Evolutionary conservation across 2,329 filamentous ascomycete species (phyloP).

Genomic region (Colletotrichum sp.): DNA sequence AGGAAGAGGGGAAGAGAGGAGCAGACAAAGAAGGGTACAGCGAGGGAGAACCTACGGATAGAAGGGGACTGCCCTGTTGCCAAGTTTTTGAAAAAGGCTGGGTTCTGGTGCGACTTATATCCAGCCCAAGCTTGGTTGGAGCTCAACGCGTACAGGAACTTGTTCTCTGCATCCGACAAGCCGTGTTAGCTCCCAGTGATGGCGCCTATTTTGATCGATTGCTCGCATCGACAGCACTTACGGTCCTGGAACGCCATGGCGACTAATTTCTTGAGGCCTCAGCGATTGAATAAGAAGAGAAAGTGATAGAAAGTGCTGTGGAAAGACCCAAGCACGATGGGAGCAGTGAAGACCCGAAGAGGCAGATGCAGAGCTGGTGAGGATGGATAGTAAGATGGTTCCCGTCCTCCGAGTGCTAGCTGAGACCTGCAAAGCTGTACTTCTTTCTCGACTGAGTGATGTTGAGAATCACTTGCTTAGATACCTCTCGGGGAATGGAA

Average conservation of each 20-base stretch:
- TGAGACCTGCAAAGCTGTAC: conserved; percentile 8
- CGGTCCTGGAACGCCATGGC: conserved; percentile 16
- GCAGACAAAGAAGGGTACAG: background rate
- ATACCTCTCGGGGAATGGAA: background rate
- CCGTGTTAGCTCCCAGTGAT: background rate
- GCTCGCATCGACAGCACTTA: background rate
- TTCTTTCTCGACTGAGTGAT: background rate
- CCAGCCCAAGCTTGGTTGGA: conserved; percentile 75
- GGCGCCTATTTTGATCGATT: background rate
- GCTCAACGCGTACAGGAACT: conserved; percentile 66
- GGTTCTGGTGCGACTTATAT: conserved; percentile 68
- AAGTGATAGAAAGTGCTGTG: background rate
- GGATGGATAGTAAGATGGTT: background rate
- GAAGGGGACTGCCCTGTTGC: conserved; percentile 70
- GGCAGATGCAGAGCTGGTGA: background rate
- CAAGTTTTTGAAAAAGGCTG: conserved; percentile 72
- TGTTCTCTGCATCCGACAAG: conserved; percentile 48
- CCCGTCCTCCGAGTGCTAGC: background rate
- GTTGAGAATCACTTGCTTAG: background rate
- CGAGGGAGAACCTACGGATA: conserved; percentile 49
- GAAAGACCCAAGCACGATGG: background rate
- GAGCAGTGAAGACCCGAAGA: background rate
- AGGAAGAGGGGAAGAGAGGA: background rate
- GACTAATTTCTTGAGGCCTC: background rate
- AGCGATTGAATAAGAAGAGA: background rate